Conservation (phyloP, 2,329 filamentous ascomycete genomes). For the Mariannaea elegans region DNA sequence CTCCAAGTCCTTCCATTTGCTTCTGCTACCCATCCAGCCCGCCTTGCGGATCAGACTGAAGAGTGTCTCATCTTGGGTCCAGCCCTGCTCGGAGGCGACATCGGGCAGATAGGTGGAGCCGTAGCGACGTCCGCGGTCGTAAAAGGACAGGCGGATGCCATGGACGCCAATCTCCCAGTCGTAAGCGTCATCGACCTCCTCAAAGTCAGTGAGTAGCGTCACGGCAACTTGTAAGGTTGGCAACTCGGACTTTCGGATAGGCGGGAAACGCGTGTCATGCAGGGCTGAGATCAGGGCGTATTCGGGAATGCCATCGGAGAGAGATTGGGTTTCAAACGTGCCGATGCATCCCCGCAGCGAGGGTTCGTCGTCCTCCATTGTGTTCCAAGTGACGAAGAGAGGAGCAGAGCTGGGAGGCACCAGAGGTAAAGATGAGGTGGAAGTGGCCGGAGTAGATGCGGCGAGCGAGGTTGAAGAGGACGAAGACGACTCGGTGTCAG, state of each 20-base stretch:
- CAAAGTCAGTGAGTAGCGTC: slow-evolving; percentile 87
- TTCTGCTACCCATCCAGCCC: slow-evolving; percentile 85
- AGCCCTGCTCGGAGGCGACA: slow-evolving; percentile 90
- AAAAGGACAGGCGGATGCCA: slow-evolving; percentile 87
- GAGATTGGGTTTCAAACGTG: slow-evolving; percentile 83
- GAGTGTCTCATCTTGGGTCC: slow-evolving; percentile 92
- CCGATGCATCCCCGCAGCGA: slow-evolving; percentile 93
- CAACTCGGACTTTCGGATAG: slow-evolving; percentile 63
- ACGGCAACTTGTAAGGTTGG: slow-evolving; percentile 71
- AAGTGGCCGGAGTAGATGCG: slow-evolving; percentile 57
- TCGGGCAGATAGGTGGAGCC: slow-evolving; percentile 93
- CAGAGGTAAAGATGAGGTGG: slow-evolving; percentile 51
- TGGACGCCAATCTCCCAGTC: slow-evolving; percentile 91
- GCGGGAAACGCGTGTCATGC: slow-evolving; percentile 69
- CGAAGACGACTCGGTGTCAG: slow-evolving; percentile 46
- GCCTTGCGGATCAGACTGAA: slow-evolving; percentile 93
- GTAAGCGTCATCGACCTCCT: slow-evolving; percentile 74
- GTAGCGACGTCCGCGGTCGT: slow-evolving; percentile 75
- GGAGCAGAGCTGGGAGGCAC: slow-evolving; percentile 64
- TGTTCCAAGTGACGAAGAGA: slow-evolving; percentile 96
- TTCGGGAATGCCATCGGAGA: slow-evolving; percentile 76
- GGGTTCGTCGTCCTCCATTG: slow-evolving; percentile 56
- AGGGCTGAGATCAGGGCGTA: slow-evolving; percentile 85
- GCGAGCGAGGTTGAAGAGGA: slow-evolving; percentile 53
- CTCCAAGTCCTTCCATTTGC: slow-evolving; percentile 81